Conservation (phyloP, 805 yeast species). For the Priceomyces melissophilus region DNA sequence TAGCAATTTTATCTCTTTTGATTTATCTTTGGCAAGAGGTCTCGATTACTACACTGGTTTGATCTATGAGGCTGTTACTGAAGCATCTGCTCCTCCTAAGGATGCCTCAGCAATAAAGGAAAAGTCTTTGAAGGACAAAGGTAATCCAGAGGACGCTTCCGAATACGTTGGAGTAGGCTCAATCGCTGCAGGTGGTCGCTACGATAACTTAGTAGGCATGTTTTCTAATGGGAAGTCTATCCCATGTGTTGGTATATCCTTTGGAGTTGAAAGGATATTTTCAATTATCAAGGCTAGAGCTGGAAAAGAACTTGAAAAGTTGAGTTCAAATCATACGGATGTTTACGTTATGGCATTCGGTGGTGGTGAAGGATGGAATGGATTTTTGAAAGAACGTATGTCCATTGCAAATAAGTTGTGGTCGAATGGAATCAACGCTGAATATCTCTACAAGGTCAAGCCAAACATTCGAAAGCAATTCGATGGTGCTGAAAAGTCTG, state of each 20-base stretch:
- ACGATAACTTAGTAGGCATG: constrained; percentile 96
- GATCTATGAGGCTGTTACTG: constrained; percentile 93
- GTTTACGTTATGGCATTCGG: constrained; percentile 98
- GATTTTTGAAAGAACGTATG: constrained; percentile 92
- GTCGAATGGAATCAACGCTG: constrained; percentile 86
- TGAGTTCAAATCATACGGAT: constrained; percentile 85
- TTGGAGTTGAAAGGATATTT: constrained; percentile 94
- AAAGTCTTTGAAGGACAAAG: constrained; percentile 33
- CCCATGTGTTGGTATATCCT: constrained; percentile 97
- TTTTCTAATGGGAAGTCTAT: constrained; percentile 87
- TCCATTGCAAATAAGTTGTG: constrained; percentile 75
- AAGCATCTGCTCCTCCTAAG: constrained; percentile 92
- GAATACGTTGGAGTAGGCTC: constrained; percentile 98
- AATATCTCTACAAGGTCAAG: constrained; percentile 87
- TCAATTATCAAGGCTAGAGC: constrained; percentile 81
- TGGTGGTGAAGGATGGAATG: constrained; percentile 95
- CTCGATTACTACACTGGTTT: constrained; percentile 96
- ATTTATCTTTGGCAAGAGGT: constrained; percentile 94
- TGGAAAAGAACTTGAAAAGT: constrained; percentile 51
- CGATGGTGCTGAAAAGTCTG: constrained; percentile 94
- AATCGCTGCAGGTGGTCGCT: constrained; percentile 98
- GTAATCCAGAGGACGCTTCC: constrained; percentile 84
- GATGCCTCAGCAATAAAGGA: constrained; percentile 67
- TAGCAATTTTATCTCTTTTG: constrained; percentile 68
- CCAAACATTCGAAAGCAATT: constrained; percentile 95